Evolutionary conservation across 2,329 filamentous ascomycete species (phyloP).

Genomic region (Coniochaeta sp.): DNA sequence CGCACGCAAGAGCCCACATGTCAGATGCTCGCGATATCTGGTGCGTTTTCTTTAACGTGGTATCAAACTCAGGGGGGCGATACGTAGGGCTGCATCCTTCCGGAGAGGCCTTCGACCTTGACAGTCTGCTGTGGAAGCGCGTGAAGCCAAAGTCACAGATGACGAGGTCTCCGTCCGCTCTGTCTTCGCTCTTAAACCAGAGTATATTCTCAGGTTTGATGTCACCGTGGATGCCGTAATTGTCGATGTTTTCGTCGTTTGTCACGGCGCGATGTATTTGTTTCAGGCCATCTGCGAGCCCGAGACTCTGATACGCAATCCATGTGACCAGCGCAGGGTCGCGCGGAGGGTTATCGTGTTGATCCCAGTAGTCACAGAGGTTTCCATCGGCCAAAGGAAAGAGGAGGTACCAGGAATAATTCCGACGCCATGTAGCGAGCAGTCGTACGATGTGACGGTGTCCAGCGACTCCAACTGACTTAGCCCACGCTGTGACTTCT

Average conservation of each 20-base stretch:
- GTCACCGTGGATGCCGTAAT: background rate
- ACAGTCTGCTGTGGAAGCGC: too few species aligned
- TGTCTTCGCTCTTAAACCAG: background rate
- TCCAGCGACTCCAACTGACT: too few species aligned
- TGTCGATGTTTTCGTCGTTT: background rate
- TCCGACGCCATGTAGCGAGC: too few species aligned
- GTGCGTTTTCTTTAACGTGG: background rate
- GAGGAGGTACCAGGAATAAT: too few species aligned
- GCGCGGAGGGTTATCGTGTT: too few species aligned
- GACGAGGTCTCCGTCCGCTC: background rate
- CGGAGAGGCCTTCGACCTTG: too few species aligned
- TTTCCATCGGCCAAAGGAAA: too few species aligned
- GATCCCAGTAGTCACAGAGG: too few species aligned
- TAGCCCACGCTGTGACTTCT: too few species aligned
- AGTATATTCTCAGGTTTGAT: background rate
- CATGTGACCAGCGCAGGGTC: background rate
- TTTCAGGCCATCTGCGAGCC: background rate
- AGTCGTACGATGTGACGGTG: too few species aligned
- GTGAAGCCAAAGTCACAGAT: slow-evolving; percentile 4
- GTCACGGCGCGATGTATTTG: background rate
- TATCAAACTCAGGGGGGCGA: background rate
- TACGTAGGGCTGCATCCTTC: slow-evolving; percentile 2
- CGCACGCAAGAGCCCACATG: slow-evolving; percentile 3
- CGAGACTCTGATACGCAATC: background rate
- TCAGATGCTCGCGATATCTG: background rate